These are phyloP conservation scores for Verruconis gallopava DNA, from an alignment of 2,329 filamentous ascomycete genomes.

Conservation along the genomic window DNA sequence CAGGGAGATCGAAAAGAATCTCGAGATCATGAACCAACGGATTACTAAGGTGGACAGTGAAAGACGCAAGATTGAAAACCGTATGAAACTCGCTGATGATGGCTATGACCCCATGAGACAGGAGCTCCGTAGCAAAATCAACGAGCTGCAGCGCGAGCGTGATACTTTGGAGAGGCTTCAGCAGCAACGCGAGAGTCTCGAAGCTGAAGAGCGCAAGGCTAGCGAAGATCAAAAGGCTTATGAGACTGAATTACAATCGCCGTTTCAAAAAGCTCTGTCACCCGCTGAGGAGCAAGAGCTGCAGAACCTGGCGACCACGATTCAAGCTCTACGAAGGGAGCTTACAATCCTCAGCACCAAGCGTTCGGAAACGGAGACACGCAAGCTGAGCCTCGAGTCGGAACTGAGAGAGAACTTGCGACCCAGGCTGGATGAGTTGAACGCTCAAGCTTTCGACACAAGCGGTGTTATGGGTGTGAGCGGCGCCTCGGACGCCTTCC, in stretches of 20 bases:
- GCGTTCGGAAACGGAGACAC: constrained; percentile 64
- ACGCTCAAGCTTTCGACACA: constrained; percentile 59
- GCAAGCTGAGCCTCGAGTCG: constrained; percentile 72
- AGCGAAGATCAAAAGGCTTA: constrained; percentile 63
- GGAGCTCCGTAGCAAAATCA: constrained; percentile 64
- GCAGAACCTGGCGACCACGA: constrained; percentile 52
- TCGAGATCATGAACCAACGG: constrained; percentile 73
- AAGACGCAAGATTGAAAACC: constrained; percentile 69
- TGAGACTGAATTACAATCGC: constrained; percentile 66
- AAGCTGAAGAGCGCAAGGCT: constrained; percentile 43
- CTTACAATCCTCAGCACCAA: constrained; percentile 62
- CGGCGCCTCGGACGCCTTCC: constrained; percentile 41
- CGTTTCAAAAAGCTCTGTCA: constrained; percentile 85
- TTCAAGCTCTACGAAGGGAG: constrained; percentile 63
- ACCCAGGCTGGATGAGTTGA: constrained; percentile 76
- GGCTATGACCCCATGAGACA: constrained; percentile 69
- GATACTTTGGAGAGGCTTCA: constrained; percentile 63
- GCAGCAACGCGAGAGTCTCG: constrained; percentile 51
- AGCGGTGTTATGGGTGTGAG: constrained; percentile 23
- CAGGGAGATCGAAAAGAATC: constrained; percentile 51
- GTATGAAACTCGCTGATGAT: constrained; percentile 62
- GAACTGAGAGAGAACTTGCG: constrained; percentile 82
- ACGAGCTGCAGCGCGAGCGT: constrained; percentile 58
- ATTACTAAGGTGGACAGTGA: constrained; percentile 79
- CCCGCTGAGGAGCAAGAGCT: constrained; percentile 71